Conservation (phyloP, 169 alveolate genomes). For the Plasmodium ovale region DNA sequence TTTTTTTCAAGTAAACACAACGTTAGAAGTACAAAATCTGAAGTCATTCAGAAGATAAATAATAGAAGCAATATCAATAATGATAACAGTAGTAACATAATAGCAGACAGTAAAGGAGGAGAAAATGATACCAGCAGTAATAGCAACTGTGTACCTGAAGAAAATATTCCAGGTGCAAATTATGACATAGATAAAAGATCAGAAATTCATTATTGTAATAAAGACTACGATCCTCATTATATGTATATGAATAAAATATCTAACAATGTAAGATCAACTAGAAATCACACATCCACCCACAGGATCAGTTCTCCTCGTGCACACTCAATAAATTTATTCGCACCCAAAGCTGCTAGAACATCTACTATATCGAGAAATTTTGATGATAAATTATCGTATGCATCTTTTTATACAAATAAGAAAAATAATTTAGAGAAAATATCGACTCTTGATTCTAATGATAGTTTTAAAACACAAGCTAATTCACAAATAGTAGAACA, state of each 20-base stretch:
- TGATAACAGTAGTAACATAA: not conserved
- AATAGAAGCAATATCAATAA: not conserved
- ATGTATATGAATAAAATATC: conserved; percentile 42
- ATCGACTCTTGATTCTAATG: conserved; percentile 37
- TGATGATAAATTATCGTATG: conserved; percentile 42
- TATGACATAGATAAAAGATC: conserved; percentile 34
- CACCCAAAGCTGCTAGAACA: conserved; percentile 33
- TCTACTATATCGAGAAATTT: conserved; percentile 28
- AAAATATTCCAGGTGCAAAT: conserved; percentile 7
- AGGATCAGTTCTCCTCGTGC: conserved; percentile 35
- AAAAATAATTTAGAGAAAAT: conserved; percentile 20
- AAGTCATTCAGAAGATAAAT: conserved; percentile 31
- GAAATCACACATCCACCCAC: conserved; percentile 44
- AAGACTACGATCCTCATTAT: conserved; percentile 28
- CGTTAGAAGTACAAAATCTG: conserved; percentile 71
- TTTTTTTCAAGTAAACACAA: conserved; percentile 38
- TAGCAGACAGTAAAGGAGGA: not conserved
- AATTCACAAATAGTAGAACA: conserved; percentile 73
- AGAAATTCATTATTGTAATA: conserved; percentile 33
- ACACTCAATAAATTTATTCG: conserved; percentile 33
- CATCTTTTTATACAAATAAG: conserved; percentile 11
- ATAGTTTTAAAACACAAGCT: conserved; percentile 52
- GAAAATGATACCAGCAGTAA: not conserved
- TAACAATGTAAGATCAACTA: conserved; percentile 12
- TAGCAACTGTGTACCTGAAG: conserved; percentile 6